Percentiles rank a stretch among this genome's conserved stretches.
phyloP scores from a whole-genome alignment of 2,329 filamentous ascomycete species.

The Myriangium duriaei region DNA sequence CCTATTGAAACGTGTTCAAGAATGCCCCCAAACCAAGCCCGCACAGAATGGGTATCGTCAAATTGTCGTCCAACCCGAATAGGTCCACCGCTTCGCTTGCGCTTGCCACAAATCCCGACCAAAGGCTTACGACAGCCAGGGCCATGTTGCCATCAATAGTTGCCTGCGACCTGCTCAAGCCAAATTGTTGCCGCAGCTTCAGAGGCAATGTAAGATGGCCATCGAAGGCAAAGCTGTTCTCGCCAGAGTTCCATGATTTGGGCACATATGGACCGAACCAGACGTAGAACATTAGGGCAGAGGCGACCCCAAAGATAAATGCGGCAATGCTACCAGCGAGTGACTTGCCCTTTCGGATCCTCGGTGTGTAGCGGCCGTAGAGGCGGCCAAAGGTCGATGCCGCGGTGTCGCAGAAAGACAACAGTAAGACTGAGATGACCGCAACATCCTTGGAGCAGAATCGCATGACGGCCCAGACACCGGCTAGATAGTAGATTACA shows the following conservation, averaged over 20 bases:
- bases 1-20: constrained; percentile 64
- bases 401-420: constrained; percentile 97
- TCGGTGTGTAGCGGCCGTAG: constrained; percentile 79
- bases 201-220: constrained; percentile 60
- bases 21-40: constrained; percentile 85
- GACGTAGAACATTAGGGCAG: constrained; percentile 80
- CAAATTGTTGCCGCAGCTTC: constrained; percentile 45
- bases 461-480: constrained; percentile 72
- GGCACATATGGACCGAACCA: constrained; percentile 52
- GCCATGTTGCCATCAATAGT: constrained; percentile 60
- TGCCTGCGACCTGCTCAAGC: constrained; percentile 45
- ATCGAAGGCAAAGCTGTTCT: constrained; percentile 66
- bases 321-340: constrained; percentile 80
- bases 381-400: constrained; percentile 86
- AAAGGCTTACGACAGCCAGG: constrained; percentile 67
- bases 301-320: constrained; percentile 67
- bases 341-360: constrained; percentile 77
- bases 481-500: constrained; percentile 91
- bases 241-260: constrained; percentile 25
- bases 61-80: constrained; percentile 92
- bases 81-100: constrained; percentile 83
- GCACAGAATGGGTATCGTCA: constrained; percentile 89
- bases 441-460: constrained; percentile 90
- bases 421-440: constrained; percentile 74
- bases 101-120: constrained; percentile 79